phyloP scores from a whole-genome alignment of 2,329 filamentous ascomycete species.

The Claviceps maximensis region DNA sequence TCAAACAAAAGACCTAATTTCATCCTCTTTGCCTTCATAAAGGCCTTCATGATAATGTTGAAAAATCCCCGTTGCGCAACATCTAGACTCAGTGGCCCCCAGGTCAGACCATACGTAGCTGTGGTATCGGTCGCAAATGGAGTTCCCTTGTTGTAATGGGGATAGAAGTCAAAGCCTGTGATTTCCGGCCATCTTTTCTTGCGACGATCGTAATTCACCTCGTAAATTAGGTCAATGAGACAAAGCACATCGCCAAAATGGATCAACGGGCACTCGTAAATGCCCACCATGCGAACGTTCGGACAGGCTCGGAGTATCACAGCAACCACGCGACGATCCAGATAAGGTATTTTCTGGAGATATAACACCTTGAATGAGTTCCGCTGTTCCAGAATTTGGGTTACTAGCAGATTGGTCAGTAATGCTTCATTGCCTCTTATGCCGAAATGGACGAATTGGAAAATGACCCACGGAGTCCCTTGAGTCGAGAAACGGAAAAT shows the following conservation, averaged over 20 bases:
- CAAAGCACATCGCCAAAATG: conserved; percentile 22
- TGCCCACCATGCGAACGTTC: conserved; percentile 19
- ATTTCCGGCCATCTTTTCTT: conserved; percentile 8
- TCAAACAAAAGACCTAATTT: conserved; percentile 18
- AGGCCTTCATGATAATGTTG: conserved; percentile 20
- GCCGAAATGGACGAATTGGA: background rate
- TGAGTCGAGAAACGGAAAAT: conserved; percentile 6
- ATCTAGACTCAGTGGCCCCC: conserved; percentile 13
- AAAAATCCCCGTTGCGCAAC: conserved; percentile 21
- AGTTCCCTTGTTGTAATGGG: conserved; percentile 18
- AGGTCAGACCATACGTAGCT: conserved; percentile 18
- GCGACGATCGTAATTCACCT: conserved; percentile 18
- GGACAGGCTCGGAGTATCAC: conserved; percentile 21
- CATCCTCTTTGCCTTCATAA: conserved; percentile 20
- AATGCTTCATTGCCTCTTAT: background rate
- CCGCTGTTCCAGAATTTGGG: conserved; percentile 9
- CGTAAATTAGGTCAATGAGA: conserved; percentile 22
- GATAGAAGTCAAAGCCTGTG: conserved; percentile 21
- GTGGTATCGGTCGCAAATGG: conserved; percentile 6
- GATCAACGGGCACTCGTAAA: conserved; percentile 24
- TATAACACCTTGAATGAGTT: conserved; percentile 14
- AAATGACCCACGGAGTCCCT: conserved; percentile 14
- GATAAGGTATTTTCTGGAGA: conserved; percentile 16
- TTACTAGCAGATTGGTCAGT: conserved; percentile 11
- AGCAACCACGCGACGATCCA: conserved; percentile 22